These are phyloP conservation scores for Nitzschia inconspicua DNA, from an alignment of 108 stramenopile genomes.

Conservation along the genomic window DNA sequence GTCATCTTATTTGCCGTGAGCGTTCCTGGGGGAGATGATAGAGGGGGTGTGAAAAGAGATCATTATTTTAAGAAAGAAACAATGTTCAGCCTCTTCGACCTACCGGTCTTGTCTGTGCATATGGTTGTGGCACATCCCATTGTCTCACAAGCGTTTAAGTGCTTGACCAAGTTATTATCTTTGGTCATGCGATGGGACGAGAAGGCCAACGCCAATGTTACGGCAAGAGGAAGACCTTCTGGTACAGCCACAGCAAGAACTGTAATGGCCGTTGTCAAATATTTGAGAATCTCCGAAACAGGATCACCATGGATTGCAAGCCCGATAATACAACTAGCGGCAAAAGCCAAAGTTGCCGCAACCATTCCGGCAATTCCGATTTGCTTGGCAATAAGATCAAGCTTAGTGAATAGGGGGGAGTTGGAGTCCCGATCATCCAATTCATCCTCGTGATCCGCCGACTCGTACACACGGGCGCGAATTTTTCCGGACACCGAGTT, in stretches of 20 bases:
- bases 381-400: slow-evolving; percentile 79
- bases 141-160: slow-evolving; percentile 97
- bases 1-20: slow-evolving; percentile 97
- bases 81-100: slow-evolving; percentile 2
- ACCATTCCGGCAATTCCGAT: slow-evolving; percentile 82
- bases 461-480: slow-evolving; percentile 77
- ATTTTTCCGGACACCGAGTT: slow-evolving; percentile 88
- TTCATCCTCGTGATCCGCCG: slow-evolving; percentile 59
- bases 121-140: slow-evolving; percentile 99
- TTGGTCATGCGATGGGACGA: slow-evolving; percentile 91
- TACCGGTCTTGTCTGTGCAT: slow-evolving; percentile 95
- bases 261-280: slow-evolving; percentile 73
- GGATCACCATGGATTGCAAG: slow-evolving; percentile 44
- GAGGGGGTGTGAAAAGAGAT: background rate
- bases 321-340: slow-evolving; percentile 80
- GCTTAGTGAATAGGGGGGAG: slow-evolving; percentile 83
- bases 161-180: slow-evolving; percentile 94
- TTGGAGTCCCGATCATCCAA: slow-evolving; percentile 63
- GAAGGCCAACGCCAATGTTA: slow-evolving; percentile 92
- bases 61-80: too few species aligned
- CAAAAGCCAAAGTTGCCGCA: slow-evolving; percentile 70
- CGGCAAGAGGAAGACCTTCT: slow-evolving; percentile 97
- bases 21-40: slow-evolving; percentile 57
- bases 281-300: slow-evolving; percentile 51
- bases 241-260: slow-evolving; percentile 97